Evolutionary conservation across 139 green algal genomes (phyloP).

Genomic region (Nannochloris sp.): DNA sequence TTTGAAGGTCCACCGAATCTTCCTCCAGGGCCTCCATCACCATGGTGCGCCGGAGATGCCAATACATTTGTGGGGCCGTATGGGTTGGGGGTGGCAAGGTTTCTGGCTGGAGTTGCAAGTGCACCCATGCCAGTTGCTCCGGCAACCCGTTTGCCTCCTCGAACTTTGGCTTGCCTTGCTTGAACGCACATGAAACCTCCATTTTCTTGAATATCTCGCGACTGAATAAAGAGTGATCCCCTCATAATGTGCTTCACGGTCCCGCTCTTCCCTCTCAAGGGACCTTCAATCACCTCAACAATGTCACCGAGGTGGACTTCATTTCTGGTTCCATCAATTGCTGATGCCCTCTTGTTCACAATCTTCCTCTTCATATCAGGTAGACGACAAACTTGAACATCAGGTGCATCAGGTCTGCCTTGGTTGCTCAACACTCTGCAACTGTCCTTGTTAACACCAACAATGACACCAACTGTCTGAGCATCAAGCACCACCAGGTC

Average conservation of each 20-base stretch:
- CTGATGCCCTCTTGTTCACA: slow-evolving; percentile 31
- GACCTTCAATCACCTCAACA: slow-evolving; percentile 53
- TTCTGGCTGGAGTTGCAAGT: slow-evolving; percentile 4
- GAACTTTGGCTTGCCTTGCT: slow-evolving; percentile 27
- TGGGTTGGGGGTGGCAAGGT: neutral
- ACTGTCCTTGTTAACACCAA: slow-evolving; percentile 64
- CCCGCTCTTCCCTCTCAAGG: slow-evolving; percentile 39
- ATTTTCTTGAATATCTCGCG: slow-evolving; percentile 39
- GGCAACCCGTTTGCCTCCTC: slow-evolving; percentile 12
- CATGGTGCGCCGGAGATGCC: slow-evolving; percentile 10
- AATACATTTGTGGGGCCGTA: neutral
- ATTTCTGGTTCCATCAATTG: slow-evolving; percentile 36
- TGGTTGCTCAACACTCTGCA: slow-evolving; percentile 50
- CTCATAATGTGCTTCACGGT: slow-evolving; percentile 69
- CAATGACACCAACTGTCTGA: slow-evolving; percentile 56
- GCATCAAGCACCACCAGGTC: slow-evolving; percentile 84
- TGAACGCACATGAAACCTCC: slow-evolving; percentile 55
- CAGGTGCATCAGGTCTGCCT: slow-evolving; percentile 51
- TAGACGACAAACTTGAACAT: slow-evolving; percentile 59
- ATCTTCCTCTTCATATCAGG: slow-evolving; percentile 82
- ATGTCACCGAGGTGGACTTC: slow-evolving; percentile 24
- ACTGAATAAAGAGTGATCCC: slow-evolving; percentile 63
- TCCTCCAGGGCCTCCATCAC: slow-evolving; percentile 5
- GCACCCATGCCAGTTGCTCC: neutral
- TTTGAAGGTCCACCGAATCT: slow-evolving; percentile 5